These are phyloP conservation scores for Mariannaea sp. DNA, from an alignment of 2,329 filamentous ascomycete genomes.

Conservation along the genomic window DNA sequence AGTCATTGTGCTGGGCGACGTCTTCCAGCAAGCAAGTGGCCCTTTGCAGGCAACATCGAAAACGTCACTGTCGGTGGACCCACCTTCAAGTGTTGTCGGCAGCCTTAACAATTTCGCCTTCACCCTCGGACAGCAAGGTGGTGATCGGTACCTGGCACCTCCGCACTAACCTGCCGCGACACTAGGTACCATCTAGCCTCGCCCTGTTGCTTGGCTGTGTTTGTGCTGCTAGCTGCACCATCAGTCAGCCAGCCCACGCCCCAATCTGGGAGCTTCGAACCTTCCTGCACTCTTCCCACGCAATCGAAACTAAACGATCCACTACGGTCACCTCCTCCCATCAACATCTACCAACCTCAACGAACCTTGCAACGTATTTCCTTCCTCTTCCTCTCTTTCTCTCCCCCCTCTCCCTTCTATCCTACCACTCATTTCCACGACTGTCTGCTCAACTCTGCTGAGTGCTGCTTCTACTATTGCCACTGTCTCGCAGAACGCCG, in stretches of 20 bases:
- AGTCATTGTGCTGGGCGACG: no score
- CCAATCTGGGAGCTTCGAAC: conserved; percentile 41
- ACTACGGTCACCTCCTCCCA: conserved; percentile 24
- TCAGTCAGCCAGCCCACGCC: conserved; percentile 23
- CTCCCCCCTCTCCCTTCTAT: conserved; percentile 8
- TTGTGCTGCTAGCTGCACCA: conserved; percentile 22
- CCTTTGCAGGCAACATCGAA: conserved; percentile 42
- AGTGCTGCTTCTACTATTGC: conserved; percentile 6
- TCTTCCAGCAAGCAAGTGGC: conserved; percentile 4
- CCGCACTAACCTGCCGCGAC: neutral
- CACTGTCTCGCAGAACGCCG: conserved; percentile 23
- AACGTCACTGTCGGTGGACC: conserved; percentile 40
- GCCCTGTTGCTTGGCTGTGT: conserved; percentile 7
- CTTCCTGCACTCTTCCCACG: conserved; percentile 39
- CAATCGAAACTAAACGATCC: conserved; percentile 24
- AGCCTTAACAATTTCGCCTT: conserved; percentile 25
- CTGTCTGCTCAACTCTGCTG: no score
- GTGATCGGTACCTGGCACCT: conserved; percentile 8
- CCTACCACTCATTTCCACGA: no score
- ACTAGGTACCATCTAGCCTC: conserved; percentile 6
- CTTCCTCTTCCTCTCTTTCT: conserved; percentile 3
- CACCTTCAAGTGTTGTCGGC: conserved; percentile 25
- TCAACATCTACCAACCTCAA: conserved; percentile 15
- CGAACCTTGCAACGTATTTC: conserved; percentile 3
- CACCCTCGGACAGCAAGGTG: conserved; percentile 3